phyloP scores from a whole-genome alignment of 306 rosid genomes.

The Cicer pinnatifidum region DNA sequence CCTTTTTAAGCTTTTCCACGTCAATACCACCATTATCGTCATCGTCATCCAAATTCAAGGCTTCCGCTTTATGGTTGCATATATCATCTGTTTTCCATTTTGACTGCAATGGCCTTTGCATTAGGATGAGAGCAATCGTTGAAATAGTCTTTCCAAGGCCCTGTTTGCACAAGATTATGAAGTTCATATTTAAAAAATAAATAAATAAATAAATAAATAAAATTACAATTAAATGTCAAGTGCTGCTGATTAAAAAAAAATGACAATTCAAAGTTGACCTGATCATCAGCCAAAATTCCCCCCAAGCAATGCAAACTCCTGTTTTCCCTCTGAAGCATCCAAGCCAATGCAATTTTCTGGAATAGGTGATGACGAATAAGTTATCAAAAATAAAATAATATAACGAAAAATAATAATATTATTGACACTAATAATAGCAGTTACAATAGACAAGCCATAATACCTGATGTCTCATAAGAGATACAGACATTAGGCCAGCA shows the following conservation, averaged over 20 bases:
- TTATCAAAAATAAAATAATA: conserved; percentile 6
- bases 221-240: conserved; percentile 26
- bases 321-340: conserved; percentile 97
- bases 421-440: conserved; percentile 1
- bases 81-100: conserved; percentile 66
- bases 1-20: conserved; percentile 51
- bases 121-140: conserved; percentile 87
- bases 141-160: conserved; percentile 99
- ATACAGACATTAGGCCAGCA: conserved; percentile 81
- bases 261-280: conserved; percentile 57
- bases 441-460: conserved; percentile 37
- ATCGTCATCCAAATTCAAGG: conserved; percentile 87
- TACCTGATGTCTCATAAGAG: conserved; percentile 97
- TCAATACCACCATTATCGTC: conserved; percentile 60
- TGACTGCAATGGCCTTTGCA: conserved; percentile 69
- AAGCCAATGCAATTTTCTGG: conserved; percentile 94
- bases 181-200: conserved; percentile 18
- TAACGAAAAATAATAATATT: background rate
- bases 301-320: conserved; percentile 95
- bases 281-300: conserved; percentile 98
- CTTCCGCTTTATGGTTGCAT: conserved; percentile 66
- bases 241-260: conserved; percentile 26
- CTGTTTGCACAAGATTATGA: conserved; percentile 56
- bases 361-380: conserved; percentile 38
- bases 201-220: background rate